These are phyloP conservation scores for Saccharomycopsis sp. DNA, from an alignment of 805 yeast genomes.

Conservation along the genomic window DNA sequence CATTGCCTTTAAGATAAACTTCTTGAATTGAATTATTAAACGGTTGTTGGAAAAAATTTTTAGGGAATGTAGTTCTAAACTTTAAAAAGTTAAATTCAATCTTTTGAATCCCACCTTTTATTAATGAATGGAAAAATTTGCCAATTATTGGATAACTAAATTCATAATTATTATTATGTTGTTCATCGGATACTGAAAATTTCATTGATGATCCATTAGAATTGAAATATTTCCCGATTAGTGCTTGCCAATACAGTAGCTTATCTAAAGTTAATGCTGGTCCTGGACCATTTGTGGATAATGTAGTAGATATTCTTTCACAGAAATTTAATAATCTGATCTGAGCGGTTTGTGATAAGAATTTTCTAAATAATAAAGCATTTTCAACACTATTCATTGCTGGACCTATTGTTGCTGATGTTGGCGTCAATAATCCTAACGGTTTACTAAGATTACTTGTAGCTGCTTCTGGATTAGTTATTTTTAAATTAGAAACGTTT, in stretches of 20 bases:
- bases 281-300: neutral
- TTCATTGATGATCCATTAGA: constrained; percentile 6
- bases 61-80: constrained; percentile 6
- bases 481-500: too few species aligned
- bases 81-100: constrained; percentile 10
- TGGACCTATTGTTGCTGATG: neutral
- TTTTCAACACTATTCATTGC: neutral
- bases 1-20: constrained; percentile 11
- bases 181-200: constrained; percentile 1
- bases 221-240: constrained; percentile 14
- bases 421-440: neutral
- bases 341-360: constrained; percentile 15
- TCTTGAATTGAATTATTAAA: constrained; percentile 1
- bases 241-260: constrained; percentile 14
- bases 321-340: constrained; percentile 13
- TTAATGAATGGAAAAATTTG: constrained; percentile 12
- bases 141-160: constrained; percentile 13
- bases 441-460: neutral
- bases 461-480: neutral
- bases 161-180: constrained; percentile 4
- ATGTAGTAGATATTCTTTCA: constrained; percentile 9
- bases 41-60: neutral
- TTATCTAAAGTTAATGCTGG: constrained; percentile 2
- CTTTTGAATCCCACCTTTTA: constrained; percentile 8
- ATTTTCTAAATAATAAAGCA: constrained; percentile 5